A percentile compares a stretch with the other conserved stretches of the same genome.
These are phyloP conservation scores for Anthracocystis setariae DNA, from an alignment of 1,284 basidiomycete species.

Conservation along the genomic window DNA sequence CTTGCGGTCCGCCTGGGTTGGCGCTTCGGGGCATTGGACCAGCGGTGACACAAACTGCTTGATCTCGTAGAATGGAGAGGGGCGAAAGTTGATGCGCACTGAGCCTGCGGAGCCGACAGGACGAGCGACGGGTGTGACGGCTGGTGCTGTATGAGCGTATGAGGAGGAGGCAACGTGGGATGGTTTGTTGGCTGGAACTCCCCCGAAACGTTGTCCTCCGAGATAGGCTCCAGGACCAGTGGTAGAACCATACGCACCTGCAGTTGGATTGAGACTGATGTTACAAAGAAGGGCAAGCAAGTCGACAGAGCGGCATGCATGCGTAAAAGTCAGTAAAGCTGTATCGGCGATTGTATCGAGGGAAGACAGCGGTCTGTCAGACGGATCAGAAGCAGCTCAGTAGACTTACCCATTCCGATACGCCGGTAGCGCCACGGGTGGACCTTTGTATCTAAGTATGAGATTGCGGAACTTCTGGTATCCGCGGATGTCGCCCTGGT, in stretches of 20 bases:
- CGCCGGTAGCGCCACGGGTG: constrained; percentile 2
- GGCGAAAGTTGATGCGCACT: constrained; percentile 46
- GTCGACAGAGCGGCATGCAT: background rate
- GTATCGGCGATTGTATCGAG: background rate
- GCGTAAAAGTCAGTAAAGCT: constrained; percentile 8
- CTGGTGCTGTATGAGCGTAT: constrained; percentile 18
- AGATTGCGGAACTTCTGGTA: constrained; percentile 41
- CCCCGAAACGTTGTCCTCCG: constrained; percentile 26
- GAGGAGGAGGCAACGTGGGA: constrained; percentile 33
- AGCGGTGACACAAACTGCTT: constrained; percentile 50
- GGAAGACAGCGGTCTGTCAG: background rate
- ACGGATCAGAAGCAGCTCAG: background rate
- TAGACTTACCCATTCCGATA: constrained; percentile 24
- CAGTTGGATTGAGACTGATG: constrained; percentile 11
- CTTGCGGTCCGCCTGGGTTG: constrained; percentile 46
- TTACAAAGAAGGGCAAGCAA: background rate
- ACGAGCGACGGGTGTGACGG: constrained; percentile 9
- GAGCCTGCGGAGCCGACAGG: constrained; percentile 23
- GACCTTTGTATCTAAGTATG: constrained; percentile 32
- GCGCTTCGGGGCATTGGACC: constrained; percentile 53
- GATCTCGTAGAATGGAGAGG: constrained; percentile 61
- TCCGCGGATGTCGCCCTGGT: constrained; percentile 33
- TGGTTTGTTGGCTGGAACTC: constrained; percentile 25
- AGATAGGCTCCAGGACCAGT: constrained; percentile 29
- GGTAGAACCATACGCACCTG: constrained; percentile 38